Base-by-base conservation (phyloP, 495 filamentous ascomycete species). In the Daldinia childiae region DNA sequence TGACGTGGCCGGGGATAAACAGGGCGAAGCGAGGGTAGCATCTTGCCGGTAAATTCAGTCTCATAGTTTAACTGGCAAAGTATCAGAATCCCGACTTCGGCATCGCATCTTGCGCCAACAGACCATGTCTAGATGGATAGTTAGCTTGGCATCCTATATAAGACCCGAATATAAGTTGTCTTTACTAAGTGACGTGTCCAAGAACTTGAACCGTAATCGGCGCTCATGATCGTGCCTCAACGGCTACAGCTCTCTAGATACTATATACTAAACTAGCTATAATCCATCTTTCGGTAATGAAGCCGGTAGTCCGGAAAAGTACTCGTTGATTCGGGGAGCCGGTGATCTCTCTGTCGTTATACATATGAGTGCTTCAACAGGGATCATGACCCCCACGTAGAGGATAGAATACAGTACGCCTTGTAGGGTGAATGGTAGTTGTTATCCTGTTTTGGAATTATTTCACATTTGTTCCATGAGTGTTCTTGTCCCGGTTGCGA, bases 351-450 rank as follows among this genome's bases (percentile, higher is more conserved):
- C 48, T 58, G 26, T 30, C 24, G 56, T 62, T 58, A 62, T 27
- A 62, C 26, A 57, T 17, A 36, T 32, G 56, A 48, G 32, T 24
- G 14, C 12, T 56, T 56, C n/a, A 61, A 26, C 62, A 73, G 27
- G 71, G 71, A 41, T 59, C 7, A 34, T 69, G 66, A 69, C 71
- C 71, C 66, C 71, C 71, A 73, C 65, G 65, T 26, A 48, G 24
- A 12, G 24, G 27, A 36, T 24, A 14, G 34, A 62, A 66, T 24
- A 45, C 36, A 52, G 45, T 30, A 68, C 26, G 43, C 52, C 65
- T 66, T 24, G 39, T 52, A 45, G 11, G 26, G 50, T 63, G 56
- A 59, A 17, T 63, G 62, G 58, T 21, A 43, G 62, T 55, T 39
- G 50, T 34, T 29, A 48, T 43, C 65, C 43, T 45, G 52, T 26